phyloP scores from a whole-genome alignment of 306 rosid genomes.

The Astragalus glycyphyllos region DNA sequence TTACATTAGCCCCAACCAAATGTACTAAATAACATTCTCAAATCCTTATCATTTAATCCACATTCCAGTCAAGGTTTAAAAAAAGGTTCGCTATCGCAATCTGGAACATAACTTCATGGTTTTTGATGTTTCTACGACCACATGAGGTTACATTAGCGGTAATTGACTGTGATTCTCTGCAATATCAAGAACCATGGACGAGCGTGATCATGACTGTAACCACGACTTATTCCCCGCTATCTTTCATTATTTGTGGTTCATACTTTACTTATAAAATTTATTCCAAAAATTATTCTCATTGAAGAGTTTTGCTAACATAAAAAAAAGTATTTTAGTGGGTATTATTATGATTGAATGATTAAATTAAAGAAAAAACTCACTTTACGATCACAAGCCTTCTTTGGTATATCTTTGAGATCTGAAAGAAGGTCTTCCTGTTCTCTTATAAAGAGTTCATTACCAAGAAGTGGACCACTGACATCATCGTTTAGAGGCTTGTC shows the following conservation, averaged over 20 bases:
- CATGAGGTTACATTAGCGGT: no score
- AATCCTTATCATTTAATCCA: background rate
- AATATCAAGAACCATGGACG: no score
- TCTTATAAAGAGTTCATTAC: conserved; percentile 83
- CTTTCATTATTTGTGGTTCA: background rate
- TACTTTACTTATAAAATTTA: background rate
- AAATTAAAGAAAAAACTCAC: conserved; percentile 54
- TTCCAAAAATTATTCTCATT: background rate
- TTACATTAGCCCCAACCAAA: no score
- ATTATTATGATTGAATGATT: background rate
- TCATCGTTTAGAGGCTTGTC: conserved; percentile 68
- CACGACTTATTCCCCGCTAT: background rate
- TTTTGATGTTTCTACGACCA: no score
- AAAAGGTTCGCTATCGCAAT: no score
- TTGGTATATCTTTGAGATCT: conserved; percentile 91
- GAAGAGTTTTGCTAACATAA: background rate
- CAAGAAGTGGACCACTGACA: conserved; percentile 68
- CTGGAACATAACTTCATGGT: no score
- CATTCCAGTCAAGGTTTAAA: no score
- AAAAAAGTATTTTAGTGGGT: background rate
- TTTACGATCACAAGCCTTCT: conserved; percentile 90
- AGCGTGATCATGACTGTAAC: no score
- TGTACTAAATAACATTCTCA: background rate
- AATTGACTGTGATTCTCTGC: no score
- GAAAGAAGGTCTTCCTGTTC: conserved; percentile 94